These are phyloP conservation scores for Globisporangium emineosum DNA, from an alignment of 352 stramenopile genomes.

Conservation along the genomic window DNA sequence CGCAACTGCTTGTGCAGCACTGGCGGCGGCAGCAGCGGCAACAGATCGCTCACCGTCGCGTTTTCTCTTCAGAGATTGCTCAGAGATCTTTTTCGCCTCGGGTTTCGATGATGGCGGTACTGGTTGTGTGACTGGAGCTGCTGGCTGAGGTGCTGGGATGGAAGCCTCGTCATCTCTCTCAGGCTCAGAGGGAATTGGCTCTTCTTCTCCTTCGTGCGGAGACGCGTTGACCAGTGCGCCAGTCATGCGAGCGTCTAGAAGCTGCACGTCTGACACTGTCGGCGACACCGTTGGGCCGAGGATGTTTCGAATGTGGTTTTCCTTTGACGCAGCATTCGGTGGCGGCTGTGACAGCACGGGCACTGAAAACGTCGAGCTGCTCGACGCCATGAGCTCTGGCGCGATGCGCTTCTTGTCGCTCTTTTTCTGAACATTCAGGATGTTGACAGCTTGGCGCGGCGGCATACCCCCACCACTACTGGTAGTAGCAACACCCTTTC, in stretches of 20 bases:
- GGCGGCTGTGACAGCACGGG: background rate
- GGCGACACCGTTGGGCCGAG: slow-evolving; percentile 56
- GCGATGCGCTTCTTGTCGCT: slow-evolving; percentile 68
- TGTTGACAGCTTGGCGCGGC: slow-evolving; percentile 28
- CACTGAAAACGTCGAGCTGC: slow-evolving; percentile 11
- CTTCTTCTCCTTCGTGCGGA: slow-evolving; percentile 15
- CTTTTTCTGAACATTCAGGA: slow-evolving; percentile 39
- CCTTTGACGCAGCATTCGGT: slow-evolving; percentile 52
- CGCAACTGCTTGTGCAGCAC: slow-evolving; percentile 19
- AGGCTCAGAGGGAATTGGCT: background rate
- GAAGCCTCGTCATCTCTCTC: background rate
- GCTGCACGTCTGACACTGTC: slow-evolving; percentile 40
- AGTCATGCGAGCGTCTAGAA: slow-evolving; percentile 62
- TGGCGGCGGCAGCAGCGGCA: slow-evolving; percentile 15
- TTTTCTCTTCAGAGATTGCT: slow-evolving; percentile 62
- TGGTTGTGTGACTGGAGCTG: slow-evolving; percentile 17
- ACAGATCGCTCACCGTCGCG: slow-evolving; percentile 41
- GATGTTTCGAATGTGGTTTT: slow-evolving; percentile 84
- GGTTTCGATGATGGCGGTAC: slow-evolving; percentile 15
- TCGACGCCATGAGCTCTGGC: slow-evolving; percentile 40
- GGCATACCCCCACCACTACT: slow-evolving; percentile 11
- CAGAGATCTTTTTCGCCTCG: slow-evolving; percentile 37
- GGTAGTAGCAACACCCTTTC: slow-evolving; percentile 29
- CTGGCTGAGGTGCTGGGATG: background rate
- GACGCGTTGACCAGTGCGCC: slow-evolving; percentile 21